A percentile compares a stretch with the other conserved stretches of the same genome.
phyloP scores from a whole-genome alignment of 768 basidiomycete genomes.

The Rhizopogon rudus region DNA sequence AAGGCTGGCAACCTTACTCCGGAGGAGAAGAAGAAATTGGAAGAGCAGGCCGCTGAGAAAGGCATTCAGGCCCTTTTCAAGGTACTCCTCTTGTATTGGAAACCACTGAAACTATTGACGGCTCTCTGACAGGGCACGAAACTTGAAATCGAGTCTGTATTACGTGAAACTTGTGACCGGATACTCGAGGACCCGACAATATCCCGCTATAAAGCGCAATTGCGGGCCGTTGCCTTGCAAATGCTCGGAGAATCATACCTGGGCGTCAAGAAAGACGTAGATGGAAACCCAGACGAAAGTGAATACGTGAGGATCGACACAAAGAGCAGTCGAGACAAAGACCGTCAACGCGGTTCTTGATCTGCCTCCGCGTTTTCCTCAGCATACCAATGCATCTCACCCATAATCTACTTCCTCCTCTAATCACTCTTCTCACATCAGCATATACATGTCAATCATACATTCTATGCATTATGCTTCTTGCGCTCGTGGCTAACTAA shows the following conservation, averaged over 20 bases:
- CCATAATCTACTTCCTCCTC: background rate
- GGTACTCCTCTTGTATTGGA: constrained; percentile 31
- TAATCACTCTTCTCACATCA: background rate
- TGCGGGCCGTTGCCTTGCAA: constrained; percentile 79
- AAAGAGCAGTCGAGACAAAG: constrained; percentile 52
- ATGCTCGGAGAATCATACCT: constrained; percentile 80
- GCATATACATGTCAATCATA: background rate
- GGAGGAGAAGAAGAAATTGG: constrained; percentile 77
- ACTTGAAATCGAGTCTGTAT: constrained; percentile 84
- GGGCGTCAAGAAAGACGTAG: constrained; percentile 59
- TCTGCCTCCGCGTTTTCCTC: background rate
- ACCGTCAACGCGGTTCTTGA: constrained; percentile 22
- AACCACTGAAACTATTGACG: background rate
- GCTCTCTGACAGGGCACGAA: constrained; percentile 64
- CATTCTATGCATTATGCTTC: background rate
- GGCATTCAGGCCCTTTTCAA: constrained; percentile 90
- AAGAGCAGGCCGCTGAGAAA: constrained; percentile 92
- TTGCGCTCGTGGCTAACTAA: background rate
- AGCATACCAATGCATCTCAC: background rate
- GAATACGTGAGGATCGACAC: constrained; percentile 85
- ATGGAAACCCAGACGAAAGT: constrained; percentile 47
- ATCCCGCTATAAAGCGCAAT: constrained; percentile 50
- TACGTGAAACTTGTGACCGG: constrained; percentile 85
- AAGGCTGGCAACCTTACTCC: constrained; percentile 73
- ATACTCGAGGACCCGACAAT: constrained; percentile 58